Conservation (phyloP, 345 rosid species). For the Aquilaria sinensis region DNA sequence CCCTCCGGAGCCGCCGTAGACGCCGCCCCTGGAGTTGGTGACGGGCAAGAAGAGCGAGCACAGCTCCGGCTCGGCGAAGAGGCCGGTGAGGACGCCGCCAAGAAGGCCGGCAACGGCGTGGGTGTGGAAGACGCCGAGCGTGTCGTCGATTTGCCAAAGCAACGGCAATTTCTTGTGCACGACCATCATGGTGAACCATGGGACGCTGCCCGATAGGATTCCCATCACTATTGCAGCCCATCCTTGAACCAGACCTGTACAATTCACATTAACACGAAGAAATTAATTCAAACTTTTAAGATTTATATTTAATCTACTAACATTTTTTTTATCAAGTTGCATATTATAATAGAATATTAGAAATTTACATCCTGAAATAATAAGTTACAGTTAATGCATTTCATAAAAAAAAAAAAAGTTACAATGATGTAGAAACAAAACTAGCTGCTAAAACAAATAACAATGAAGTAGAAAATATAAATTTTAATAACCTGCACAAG, state of each 20-base stretch:
- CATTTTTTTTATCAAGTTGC: too few species aligned
- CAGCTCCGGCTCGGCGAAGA: conserved; percentile 36
- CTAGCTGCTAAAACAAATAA: too few species aligned
- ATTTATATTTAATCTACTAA: too few species aligned
- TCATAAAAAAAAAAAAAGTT: too few species aligned
- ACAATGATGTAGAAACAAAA: too few species aligned
- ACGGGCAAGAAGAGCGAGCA: conserved; percentile 35
- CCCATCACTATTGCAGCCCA: conserved; percentile 50
- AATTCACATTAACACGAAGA: not conserved
- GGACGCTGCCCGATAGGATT: conserved; percentile 40
- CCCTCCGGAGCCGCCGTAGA: conserved; percentile 40
- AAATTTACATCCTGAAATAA: too few species aligned
- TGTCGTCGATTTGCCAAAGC: conserved; percentile 34
- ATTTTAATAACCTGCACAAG: too few species aligned
- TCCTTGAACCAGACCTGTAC: conserved; percentile 44
- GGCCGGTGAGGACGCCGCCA: conserved; percentile 36
- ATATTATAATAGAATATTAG: too few species aligned
- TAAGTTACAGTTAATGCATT: too few species aligned
- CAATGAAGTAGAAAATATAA: too few species aligned
- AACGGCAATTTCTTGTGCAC: conserved; percentile 38
- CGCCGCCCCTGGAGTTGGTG: conserved; percentile 29
- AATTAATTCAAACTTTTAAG: too few species aligned
- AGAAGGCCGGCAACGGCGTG: conserved; percentile 47
- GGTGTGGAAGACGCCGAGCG: conserved; percentile 42
- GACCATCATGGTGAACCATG: conserved; percentile 51